Base-by-base conservation (phyloP, 2,329 filamentous ascomycete genomes). In the Colletotrichum sidae region DNA sequence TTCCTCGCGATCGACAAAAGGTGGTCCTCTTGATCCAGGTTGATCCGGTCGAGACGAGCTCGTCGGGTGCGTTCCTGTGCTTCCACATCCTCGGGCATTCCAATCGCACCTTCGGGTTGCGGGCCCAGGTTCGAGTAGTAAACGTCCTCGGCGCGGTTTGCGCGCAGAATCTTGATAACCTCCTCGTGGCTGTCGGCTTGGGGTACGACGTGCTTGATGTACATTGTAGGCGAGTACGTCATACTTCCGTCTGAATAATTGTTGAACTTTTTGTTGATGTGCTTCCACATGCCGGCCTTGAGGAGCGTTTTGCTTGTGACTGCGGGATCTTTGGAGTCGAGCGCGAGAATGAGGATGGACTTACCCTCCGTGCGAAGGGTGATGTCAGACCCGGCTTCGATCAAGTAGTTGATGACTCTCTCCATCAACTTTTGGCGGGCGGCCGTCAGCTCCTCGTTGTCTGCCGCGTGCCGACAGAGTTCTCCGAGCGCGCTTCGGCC, bases 171-270 rank as follows among this genome's bases (percentile, higher is more conserved):
- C 1, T 71, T 70, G 38, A 87, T 70, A 2, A 88, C 80, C 45
- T 80, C 73, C 0, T 79, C 73, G 7, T 77, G 78, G 11, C 70
- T 61, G 25, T 81, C 79, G 2, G 78, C 77, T 5, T 77, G 71
- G 0, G 76, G 72, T 6, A 87, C 69, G 1, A 86, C 72, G 47
- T 82, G 83, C 41, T 74, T 70, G 17, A 89, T 80, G 72, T 91
- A 91, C 78, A 88, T 89, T 4, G 88, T 87, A 0, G 89, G 85
- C 0, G 89, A 91, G 74, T 90, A 91, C 1, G 84, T 86, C 69
- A 83, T 82, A 6, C 78, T 80, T 33, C 83, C 83, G 46, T 84
- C 79, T 1, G 76, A 84, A 74, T 82, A 88, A 65, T 82, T 77
- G 69, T 89, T 88, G 70, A 83, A 86, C 0, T 84, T 78, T 66